Base-by-base conservation (phyloP, 75 land plant genomes). In the Azolla pinnata region DNA sequence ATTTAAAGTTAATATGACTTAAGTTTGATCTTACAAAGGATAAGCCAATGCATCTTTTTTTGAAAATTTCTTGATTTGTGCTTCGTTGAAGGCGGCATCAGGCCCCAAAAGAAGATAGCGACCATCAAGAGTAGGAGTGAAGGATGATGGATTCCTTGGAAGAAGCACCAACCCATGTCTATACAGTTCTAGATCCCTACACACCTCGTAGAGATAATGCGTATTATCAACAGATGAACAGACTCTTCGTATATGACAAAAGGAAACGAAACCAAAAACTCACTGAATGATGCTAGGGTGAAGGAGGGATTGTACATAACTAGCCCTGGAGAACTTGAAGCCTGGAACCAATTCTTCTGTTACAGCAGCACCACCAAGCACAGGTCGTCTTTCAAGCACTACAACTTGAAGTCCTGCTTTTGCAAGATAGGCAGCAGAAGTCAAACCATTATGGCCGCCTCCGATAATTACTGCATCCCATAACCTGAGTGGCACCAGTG, bases 361-460 rank as follows among this genome's bases (percentile, higher is more conserved):
- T 46, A 92, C 96, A 68, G 97, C 86, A 20, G 97, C 97, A 7
- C 97, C 97, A 33, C 97, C 97, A 57, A 88, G 58, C 40, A 92
- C 64, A 62, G 78, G 90, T 45, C 97, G 85, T 46, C 82, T 72
- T 75, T 92, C 97, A 7, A 92, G 67, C 17, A 92, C 89, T 47
- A 84, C 84, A 27, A 92, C 96, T 56, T 84, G 70, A 34, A 85
- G 84, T 33, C 90, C 90, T 17, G 82, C 55, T 38, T 74, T 78
- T 29, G 90, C 86, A 1, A 92, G 77, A 74, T 88, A 92, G 17
- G 96, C 97, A 60, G 97, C 97, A 24, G 90, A 73, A 7, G 84
- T 83, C 31, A 92, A 81, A 62, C 97, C 97, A 67, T 92, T 92
- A 75, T 92, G 97, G 44, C 97, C 97, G 17, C 81, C 97, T 38